A percentile compares a stretch with the other conserved stretches of the same genome.
Conservation (phyloP, 2,329 filamentous ascomycete genomes). For the Waltergamsia citrina region DNA sequence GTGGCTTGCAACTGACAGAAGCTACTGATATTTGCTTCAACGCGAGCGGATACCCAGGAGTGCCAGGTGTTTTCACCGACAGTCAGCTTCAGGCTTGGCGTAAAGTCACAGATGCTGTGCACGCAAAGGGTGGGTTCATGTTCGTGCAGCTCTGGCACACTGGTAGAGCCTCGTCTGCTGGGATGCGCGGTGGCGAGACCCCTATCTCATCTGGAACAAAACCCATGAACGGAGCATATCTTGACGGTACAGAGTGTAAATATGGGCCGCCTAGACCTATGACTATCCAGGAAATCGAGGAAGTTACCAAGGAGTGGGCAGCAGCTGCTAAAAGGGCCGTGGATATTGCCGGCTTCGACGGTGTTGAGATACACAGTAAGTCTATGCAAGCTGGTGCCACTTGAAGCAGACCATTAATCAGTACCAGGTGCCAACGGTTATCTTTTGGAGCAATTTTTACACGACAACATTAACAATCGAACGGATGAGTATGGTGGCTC, state of each 20-base stretch:
- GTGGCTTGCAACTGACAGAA: constrained; percentile 18
- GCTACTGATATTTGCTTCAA: constrained; percentile 18
- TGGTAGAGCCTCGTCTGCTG: constrained; percentile 38
- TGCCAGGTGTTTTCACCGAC: constrained; percentile 17
- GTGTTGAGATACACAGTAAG: constrained; percentile 48
- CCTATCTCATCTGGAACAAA: constrained; percentile 14
- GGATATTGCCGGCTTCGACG: constrained; percentile 53
- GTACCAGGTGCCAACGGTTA: constrained; percentile 11
- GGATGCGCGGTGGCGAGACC: constrained; percentile 11
- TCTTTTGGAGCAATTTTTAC: constrained; percentile 40
- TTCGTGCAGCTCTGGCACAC: constrained; percentile 54
- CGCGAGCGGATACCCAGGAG: constrained; percentile 17
- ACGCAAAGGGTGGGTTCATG: constrained; percentile 28
- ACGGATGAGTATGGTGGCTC: constrained; percentile 41
- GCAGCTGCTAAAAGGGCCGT: constrained; percentile 46
- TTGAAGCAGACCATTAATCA: constrained; percentile 1
- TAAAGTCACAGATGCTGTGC: constrained; percentile 15
- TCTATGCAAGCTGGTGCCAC: too few relatives aligned
- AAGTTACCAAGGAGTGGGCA: constrained; percentile 50
- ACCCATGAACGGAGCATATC: constrained; percentile 36
- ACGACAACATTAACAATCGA: constrained; percentile 21
- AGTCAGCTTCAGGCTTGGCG: constrained; percentile 17
- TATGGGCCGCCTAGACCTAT: constrained; percentile 47
- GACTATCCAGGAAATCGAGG: constrained; percentile 54
- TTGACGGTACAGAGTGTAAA: constrained; percentile 17